phyloP scores from a whole-genome alignment of 108 stramenopile species.

The Skeletonema potamos region DNA sequence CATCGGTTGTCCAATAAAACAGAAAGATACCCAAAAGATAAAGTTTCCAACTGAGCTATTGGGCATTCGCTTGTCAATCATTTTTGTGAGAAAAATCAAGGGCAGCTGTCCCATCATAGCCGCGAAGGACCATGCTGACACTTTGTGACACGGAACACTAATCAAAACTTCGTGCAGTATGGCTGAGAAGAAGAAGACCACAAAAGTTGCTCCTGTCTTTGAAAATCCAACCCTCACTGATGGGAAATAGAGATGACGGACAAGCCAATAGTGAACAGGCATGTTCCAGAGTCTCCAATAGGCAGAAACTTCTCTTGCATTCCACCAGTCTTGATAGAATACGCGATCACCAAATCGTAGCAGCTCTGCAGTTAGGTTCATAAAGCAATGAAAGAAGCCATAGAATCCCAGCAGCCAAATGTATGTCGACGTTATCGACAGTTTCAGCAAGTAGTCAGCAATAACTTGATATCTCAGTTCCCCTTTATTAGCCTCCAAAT shows the following conservation, averaged over 20 bases:
- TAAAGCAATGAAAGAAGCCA: slow-evolving; percentile 85
- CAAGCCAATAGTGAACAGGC: slow-evolving; percentile 94
- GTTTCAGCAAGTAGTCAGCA: slow-evolving; percentile 73
- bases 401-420: slow-evolving; percentile 94
- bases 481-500: slow-evolving; percentile 61
- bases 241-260: slow-evolving; percentile 92
- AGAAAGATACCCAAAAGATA: slow-evolving; percentile 85
- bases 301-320: slow-evolving; percentile 79
- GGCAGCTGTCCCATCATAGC: slow-evolving; percentile 95
- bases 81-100: slow-evolving; percentile 83
- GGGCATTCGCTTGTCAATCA: slow-evolving; percentile 56
- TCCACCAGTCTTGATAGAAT: slow-evolving; percentile 91
- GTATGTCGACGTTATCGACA: slow-evolving; percentile 85
- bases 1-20: slow-evolving; percentile 86
- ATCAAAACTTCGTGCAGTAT: slow-evolving; percentile 91
- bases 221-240: slow-evolving; percentile 69
- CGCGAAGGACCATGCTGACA: slow-evolving; percentile 77
- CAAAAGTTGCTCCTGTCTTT: slow-evolving; percentile 68
- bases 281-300: slow-evolving; percentile 96
- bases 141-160: slow-evolving; percentile 85
- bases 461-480: slow-evolving; percentile 48
- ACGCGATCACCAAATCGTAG: slow-evolving; percentile 91
- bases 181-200: slow-evolving; percentile 91
- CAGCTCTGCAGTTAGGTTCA: slow-evolving; percentile 91
- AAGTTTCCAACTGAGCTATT: slow-evolving; percentile 71